These are phyloP conservation scores for Fusarium sp. DNA, from an alignment of 2,329 filamentous ascomycete genomes.

Conservation along the genomic window DNA sequence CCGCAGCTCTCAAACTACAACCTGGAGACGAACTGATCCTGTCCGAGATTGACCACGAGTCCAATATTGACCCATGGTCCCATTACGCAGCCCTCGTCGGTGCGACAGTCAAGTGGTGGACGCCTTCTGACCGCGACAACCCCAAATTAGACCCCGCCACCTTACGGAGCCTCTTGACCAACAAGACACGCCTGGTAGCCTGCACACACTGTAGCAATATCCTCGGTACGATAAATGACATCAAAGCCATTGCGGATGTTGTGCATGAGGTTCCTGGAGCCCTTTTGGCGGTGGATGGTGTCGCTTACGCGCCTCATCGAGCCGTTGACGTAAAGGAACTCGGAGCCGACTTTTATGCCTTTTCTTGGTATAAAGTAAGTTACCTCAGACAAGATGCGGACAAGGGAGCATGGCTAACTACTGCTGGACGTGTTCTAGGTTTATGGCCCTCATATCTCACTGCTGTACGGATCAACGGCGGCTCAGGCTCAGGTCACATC, in stretches of 20 bases:
- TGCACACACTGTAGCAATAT: conserved; percentile 4
- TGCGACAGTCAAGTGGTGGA: background rate
- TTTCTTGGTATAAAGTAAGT: conserved; percentile 1
- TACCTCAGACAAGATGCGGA: background rate
- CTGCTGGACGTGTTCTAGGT: background rate
- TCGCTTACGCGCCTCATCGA: conserved; percentile 5
- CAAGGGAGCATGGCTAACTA: background rate
- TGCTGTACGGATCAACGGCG: background rate
- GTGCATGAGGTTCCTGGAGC: background rate
- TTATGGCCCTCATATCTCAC: background rate
- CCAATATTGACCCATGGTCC: conserved; percentile 1
- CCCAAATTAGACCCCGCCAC: background rate
- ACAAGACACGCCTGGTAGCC: conserved; percentile 1
- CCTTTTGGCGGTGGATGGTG: background rate
- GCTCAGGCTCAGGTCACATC: background rate
- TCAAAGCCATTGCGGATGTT: background rate
- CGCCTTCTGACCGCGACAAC: background rate
- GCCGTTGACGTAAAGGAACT: background rate
- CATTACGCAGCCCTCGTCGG: background rate
- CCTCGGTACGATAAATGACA: background rate
- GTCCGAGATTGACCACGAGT: background rate
- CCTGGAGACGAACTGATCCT: background rate
- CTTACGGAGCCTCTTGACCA: background rate
- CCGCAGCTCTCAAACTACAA: background rate
- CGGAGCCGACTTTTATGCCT: conserved; percentile 3